A percentile compares a stretch with the other conserved stretches of the same genome.
phyloP scores from a whole-genome alignment of 2,329 filamentous ascomycete genomes.

The Fonsecaea monophora region DNA sequence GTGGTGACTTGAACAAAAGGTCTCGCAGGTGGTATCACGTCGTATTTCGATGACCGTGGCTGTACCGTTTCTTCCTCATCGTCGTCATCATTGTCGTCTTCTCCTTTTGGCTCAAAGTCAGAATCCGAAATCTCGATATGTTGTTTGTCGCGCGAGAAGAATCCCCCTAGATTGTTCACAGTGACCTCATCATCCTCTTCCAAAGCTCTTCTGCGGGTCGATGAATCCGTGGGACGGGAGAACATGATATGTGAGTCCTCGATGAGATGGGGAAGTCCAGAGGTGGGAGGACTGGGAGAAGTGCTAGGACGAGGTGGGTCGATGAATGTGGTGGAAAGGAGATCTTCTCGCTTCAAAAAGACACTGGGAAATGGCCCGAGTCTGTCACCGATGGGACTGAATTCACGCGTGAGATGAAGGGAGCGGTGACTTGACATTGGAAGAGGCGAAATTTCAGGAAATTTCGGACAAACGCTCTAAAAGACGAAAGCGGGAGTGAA shows the following conservation, averaged over 20 bases:
- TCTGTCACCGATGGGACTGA: neutral
- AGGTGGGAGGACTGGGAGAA: slow-evolving; percentile 10
- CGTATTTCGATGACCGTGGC: slow-evolving; percentile 3
- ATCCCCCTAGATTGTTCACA: neutral
- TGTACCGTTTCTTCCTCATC: neutral
- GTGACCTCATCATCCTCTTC: neutral
- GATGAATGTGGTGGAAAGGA: slow-evolving; percentile 5
- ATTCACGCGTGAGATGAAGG: neutral
- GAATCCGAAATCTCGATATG: neutral
- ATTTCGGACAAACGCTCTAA: neutral
- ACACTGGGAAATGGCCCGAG: neutral
- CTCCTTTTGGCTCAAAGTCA: neutral
- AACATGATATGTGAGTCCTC: slow-evolving; percentile 11
- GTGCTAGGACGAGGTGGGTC: neutral
- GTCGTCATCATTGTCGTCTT: neutral
- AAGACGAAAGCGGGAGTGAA: neutral
- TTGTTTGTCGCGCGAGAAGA: neutral
- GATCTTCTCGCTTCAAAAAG: neutral
- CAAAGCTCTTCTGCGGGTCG: neutral
- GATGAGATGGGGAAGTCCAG: neutral
- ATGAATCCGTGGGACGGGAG: neutral
- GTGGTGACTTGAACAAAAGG: neutral
- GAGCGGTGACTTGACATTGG: neutral
- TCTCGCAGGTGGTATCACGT: slow-evolving; percentile 11
- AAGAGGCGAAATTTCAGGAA: neutral